These are phyloP conservation scores for Aeschynomene evenia DNA, from an alignment of 306 rosid genomes.

Conservation along the genomic window DNA sequence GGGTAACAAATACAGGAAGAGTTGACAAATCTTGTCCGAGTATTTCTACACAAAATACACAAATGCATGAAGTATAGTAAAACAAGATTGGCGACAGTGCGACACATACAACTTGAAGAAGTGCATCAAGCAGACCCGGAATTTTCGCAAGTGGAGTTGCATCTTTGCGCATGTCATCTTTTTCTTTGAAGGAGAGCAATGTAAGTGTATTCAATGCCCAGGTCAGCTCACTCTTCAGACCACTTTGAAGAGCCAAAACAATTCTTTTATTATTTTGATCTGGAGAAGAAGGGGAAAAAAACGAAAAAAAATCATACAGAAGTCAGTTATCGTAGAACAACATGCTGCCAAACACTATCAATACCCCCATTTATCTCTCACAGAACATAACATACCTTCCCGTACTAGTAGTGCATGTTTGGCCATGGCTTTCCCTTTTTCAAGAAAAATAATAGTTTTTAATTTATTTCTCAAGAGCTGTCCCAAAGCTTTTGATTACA, in stretches of 20 bases:
- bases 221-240: constrained; percentile 90
- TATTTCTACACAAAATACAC: not conserved
- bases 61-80: not conserved
- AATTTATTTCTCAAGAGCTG: too few relatives aligned
- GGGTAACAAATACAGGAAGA: not conserved
- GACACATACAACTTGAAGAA: constrained; percentile 93
- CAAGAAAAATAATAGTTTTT: too few relatives aligned
- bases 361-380: not conserved
- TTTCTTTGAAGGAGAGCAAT: constrained; percentile 87
- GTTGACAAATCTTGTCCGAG: not conserved
- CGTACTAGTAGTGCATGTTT: not conserved
- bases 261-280: constrained; percentile 95
- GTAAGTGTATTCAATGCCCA: constrained; percentile 97
- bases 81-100: not conserved
- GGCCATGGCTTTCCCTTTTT: not conserved
- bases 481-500: too few relatives aligned
- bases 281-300: constrained; percentile 19
- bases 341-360: not conserved
- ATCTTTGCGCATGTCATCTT: constrained; percentile 88
- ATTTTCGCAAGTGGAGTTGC: constrained; percentile 81
- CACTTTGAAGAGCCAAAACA: constrained; percentile 94
- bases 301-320: too few relatives aligned
- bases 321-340: not conserved
- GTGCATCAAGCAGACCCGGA: constrained; percentile 95
- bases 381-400: not conserved